Conservation (phyloP, 805 yeast genomes). For the Metschnikowia orientalis region DNA sequence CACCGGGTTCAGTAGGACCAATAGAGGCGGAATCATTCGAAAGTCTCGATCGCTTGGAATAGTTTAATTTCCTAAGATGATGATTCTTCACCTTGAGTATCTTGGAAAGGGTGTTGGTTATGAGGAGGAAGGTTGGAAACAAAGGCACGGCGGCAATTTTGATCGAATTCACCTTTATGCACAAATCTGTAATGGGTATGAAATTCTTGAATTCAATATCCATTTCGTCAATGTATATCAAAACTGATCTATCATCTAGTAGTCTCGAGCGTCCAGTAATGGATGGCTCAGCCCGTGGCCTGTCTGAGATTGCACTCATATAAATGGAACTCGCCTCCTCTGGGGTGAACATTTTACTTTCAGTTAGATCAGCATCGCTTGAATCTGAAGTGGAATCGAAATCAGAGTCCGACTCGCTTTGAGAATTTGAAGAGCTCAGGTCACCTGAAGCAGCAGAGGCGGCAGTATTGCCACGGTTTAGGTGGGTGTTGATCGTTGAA, state of each 20-base stretch:
- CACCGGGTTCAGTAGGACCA: no score
- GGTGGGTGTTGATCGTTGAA: conserved; percentile 37
- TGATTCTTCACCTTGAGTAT: conserved; percentile 30
- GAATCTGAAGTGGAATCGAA: conserved; percentile 3
- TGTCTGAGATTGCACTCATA: conserved; percentile 79
- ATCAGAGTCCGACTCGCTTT: conserved; percentile 5
- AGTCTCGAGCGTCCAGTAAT: no score
- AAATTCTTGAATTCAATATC: conserved; percentile 48
- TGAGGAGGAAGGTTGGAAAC: conserved; percentile 32
- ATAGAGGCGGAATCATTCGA: no score
- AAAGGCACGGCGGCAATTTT: conserved; percentile 44
- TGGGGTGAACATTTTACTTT: conserved; percentile 62
- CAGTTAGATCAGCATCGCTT: conserved; percentile 44
- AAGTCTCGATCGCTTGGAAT: neutral
- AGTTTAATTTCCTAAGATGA: conserved; percentile 21
- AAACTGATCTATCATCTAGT: no score
- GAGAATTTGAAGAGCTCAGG: conserved; percentile 3
- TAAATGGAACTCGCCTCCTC: conserved; percentile 69
- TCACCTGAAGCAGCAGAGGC: conserved; percentile 1
- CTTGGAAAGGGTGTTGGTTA: conserved; percentile 37
- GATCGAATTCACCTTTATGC: conserved; percentile 36
- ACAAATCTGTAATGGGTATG: conserved; percentile 29
- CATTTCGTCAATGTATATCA: conserved; percentile 34
- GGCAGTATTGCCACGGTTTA: conserved; percentile 26
- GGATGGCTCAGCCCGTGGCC: no score